Evolutionary conservation across 345 rosid species (phyloP).

Genomic region (Camelina laxa): DNA sequence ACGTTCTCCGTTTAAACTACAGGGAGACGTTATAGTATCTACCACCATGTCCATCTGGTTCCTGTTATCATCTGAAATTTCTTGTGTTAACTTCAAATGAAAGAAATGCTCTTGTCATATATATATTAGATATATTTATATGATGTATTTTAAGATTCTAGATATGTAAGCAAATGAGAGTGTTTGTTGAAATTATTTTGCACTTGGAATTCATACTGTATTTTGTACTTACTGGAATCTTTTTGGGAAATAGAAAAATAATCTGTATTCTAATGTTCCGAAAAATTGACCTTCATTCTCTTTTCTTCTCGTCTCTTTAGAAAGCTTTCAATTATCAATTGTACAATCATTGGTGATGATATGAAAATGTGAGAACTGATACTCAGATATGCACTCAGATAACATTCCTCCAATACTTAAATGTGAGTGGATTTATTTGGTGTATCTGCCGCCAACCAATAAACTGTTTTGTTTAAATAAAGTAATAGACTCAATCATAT

Average conservation of each 20-base stretch:
- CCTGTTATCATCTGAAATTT: conserved; percentile 23
- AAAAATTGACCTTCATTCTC: background rate
- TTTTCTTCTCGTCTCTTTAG: background rate
- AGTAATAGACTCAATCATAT: background rate
- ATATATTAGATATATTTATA: background rate
- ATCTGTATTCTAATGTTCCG: background rate
- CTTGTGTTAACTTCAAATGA: conserved; percentile 15
- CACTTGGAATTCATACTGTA: conserved; percentile 27
- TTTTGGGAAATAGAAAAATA: conserved; percentile 9
- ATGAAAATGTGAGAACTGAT: background rate
- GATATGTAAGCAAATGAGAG: conserved; percentile 30
- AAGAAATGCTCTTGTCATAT: background rate
- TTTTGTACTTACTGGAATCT: conserved; percentile 15
- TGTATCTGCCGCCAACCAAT: conserved; percentile 5
- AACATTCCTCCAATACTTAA: background rate
- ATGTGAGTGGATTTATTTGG: background rate
- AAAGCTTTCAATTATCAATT: background rate
- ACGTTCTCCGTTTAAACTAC: conserved; percentile 39
- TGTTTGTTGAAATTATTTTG: background rate
- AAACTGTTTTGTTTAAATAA: background rate
- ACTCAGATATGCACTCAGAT: background rate
- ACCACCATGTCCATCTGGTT: conserved; percentile 24
- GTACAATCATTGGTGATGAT: background rate
- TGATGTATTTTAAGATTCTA: conserved; percentile 24
- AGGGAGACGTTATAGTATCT: conserved; percentile 13